Conservation (phyloP, 495 filamentous ascomycete genomes). For the Lasiosphaeris hirsuta region DNA sequence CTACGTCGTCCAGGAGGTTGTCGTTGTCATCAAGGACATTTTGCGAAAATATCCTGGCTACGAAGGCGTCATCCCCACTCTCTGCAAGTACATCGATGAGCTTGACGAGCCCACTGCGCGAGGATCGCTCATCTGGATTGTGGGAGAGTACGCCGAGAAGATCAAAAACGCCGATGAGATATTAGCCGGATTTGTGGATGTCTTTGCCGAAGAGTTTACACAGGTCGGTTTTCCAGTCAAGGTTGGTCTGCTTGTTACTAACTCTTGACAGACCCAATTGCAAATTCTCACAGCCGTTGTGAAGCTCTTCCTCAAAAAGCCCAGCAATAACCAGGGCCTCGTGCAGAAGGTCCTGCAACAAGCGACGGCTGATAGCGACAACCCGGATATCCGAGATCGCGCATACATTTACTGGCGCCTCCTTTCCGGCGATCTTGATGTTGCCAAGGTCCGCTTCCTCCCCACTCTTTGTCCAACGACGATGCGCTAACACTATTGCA, state of each 20-base stretch:
- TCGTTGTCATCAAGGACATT: constrained; percentile 98
- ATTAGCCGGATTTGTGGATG: constrained; percentile 89
- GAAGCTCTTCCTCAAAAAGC: constrained; percentile 95
- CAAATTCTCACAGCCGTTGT: constrained; percentile 96
- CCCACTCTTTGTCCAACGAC: background rate
- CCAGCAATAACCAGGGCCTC: constrained; percentile 78
- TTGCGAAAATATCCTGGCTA: constrained; percentile 97
- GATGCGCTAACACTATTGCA: constrained; percentile 36
- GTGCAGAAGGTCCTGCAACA: constrained; percentile 91
- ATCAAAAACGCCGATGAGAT: constrained; percentile 94
- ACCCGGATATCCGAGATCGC: constrained; percentile 93
- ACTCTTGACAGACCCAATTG: constrained; percentile 66
- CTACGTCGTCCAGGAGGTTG: constrained; percentile 97
- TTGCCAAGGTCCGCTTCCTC: constrained; percentile 62
- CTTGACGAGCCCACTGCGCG: constrained; percentile 91
- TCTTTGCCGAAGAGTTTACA: constrained; percentile 88
- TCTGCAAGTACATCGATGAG: constrained; percentile 96
- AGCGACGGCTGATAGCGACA: constrained; percentile 92
- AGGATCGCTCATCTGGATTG: constrained; percentile 95
- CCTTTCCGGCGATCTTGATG: constrained; percentile 84
- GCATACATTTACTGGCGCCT: constrained; percentile 99
- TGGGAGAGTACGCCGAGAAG: constrained; percentile 98
- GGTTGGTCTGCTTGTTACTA: background rate
- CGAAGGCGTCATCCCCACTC: constrained; percentile 92
- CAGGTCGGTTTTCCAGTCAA: constrained; percentile 42